Percentiles rank a stretch among this genome's conserved stretches.
phyloP scores from a whole-genome alignment of 148 eudicot species.

The Camellia japonica region DNA sequence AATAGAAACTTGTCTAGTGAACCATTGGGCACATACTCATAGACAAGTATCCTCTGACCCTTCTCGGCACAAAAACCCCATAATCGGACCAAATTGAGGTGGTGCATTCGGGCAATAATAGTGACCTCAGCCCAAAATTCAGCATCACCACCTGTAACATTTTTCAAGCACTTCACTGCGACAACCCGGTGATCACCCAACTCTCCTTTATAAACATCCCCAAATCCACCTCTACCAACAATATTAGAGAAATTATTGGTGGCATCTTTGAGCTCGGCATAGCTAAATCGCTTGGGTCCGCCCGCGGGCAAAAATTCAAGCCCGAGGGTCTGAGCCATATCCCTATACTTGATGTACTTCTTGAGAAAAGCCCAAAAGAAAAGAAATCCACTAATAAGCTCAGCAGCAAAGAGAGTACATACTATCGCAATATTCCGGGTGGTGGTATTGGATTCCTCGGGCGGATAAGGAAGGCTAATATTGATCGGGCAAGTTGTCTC shows the following conservation, averaged over 20 bases:
- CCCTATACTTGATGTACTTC: conserved; percentile 79
- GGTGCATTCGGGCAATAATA: conserved; percentile 90
- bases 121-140: conserved; percentile 95
- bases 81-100: conserved; percentile 73
- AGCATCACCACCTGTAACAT: conserved; percentile 57
- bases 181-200: conserved; percentile 67
- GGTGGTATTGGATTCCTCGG: conserved; percentile 43
- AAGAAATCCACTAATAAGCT: conserved; percentile 57
- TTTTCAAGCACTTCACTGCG: conserved; percentile 70
- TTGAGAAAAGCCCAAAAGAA: conserved; percentile 75
- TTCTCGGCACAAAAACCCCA: conserved; percentile 95
- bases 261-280: conserved; percentile 56
- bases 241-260: conserved; percentile 55
- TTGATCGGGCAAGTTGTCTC: conserved; percentile 59
- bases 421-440: conserved; percentile 62
- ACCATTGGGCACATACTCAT: conserved; percentile 85
- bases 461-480: conserved; percentile 56
- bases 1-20: conserved; percentile 70
- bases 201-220: conserved; percentile 70
- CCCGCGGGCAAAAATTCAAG: conserved; percentile 66
- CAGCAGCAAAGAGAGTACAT: conserved; percentile 46
- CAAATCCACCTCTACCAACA: conserved; percentile 74
- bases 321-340: conserved; percentile 86
- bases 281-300: conserved; percentile 69
- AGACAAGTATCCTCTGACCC: conserved; percentile 63